phyloP scores from a whole-genome alignment of 257 asterid species.

The Fraxinus americana region DNA sequence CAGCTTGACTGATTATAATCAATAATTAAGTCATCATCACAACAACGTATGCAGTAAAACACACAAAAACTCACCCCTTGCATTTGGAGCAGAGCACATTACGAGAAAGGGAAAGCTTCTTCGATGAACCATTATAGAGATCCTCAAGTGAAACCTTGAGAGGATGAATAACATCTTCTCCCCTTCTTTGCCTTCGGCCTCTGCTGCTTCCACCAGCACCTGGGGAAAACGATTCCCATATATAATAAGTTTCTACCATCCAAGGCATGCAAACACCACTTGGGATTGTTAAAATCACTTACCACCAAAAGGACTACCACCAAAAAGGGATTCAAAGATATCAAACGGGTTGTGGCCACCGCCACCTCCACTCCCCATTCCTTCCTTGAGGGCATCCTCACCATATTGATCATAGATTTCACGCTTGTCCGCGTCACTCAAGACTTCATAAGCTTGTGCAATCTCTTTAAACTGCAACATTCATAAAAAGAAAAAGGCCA shows the following conservation, averaged over 20 bases:
- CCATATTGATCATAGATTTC: constrained; percentile 90
- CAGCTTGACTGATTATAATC: neutral
- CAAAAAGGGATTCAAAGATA: constrained; percentile 74
- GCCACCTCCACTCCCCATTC: constrained; percentile 85
- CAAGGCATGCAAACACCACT: neutral
- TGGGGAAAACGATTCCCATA: constrained; percentile 7
- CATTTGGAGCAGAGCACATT: constrained; percentile 79
- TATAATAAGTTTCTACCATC: neutral
- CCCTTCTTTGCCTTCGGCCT: constrained; percentile 89
- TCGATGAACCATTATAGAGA: constrained; percentile 79
- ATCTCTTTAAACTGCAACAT: constrained; percentile 73
- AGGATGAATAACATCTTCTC: constrained; percentile 91
- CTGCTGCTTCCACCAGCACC: constrained; percentile 87
- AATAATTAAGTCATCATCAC: neutral
- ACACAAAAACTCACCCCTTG: constrained; percentile 65
- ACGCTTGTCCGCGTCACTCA: constrained; percentile 84
- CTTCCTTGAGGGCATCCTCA: constrained; percentile 92
- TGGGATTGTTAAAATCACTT: constrained; percentile 13
- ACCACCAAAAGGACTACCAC: constrained; percentile 87
- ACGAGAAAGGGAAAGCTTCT: constrained; percentile 87
- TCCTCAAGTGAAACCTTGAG: constrained; percentile 92
- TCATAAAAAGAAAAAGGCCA: neutral
- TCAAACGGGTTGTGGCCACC: constrained; percentile 77
- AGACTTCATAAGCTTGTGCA: constrained; percentile 84
- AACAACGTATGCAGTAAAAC: neutral